A percentile compares a stretch with the other conserved stretches of the same genome.
phyloP scores from a whole-genome alignment of 2,329 filamentous ascomycete genomes.

The Pseudovirgaria hyperparasitica region DNA sequence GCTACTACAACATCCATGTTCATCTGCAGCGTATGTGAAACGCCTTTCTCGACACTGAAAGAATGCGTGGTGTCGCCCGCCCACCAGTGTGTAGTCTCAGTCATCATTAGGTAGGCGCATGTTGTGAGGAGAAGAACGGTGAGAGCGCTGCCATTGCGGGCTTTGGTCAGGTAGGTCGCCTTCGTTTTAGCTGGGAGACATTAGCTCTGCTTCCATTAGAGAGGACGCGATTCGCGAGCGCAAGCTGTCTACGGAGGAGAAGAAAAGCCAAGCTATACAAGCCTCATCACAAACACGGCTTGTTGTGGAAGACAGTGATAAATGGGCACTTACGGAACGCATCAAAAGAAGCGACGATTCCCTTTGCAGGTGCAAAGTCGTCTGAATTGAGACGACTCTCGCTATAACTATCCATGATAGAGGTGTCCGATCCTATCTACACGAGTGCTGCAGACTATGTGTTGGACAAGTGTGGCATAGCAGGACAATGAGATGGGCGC shows the following conservation, averaged over 20 bases:
- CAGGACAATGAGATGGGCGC: no score
- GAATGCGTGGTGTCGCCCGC: slow-evolving; percentile 71
- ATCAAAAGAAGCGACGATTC: slow-evolving; percentile 69
- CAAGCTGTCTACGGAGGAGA: neutral
- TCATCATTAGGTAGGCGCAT: slow-evolving; percentile 62
- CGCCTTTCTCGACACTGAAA: slow-evolving; percentile 85
- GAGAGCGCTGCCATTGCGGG: slow-evolving; percentile 83
- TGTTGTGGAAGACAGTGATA: slow-evolving; percentile 2
- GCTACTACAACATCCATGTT: slow-evolving; percentile 87
- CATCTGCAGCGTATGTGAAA: slow-evolving; percentile 79
- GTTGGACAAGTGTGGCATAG: no score
- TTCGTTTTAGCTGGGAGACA: slow-evolving; percentile 71
- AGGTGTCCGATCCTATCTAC: no score
- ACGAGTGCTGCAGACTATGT: no score
- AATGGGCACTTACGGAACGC: slow-evolving; percentile 82
- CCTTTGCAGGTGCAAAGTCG: slow-evolving; percentile 60
- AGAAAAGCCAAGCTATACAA: slow-evolving; percentile 3
- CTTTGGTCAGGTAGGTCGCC: slow-evolving; percentile 76
- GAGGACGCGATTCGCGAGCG: neutral
- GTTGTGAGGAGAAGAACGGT: slow-evolving; percentile 69
- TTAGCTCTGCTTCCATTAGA: neutral
- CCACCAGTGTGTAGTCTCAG: slow-evolving; percentile 75
- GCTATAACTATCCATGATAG: slow-evolving; percentile 64
- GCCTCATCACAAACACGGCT: slow-evolving; percentile 1
- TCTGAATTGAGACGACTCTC: slow-evolving; percentile 59